phyloP scores from a whole-genome alignment of 805 yeast genomes.

The Saccharomyces kudriavzevii region DNA sequence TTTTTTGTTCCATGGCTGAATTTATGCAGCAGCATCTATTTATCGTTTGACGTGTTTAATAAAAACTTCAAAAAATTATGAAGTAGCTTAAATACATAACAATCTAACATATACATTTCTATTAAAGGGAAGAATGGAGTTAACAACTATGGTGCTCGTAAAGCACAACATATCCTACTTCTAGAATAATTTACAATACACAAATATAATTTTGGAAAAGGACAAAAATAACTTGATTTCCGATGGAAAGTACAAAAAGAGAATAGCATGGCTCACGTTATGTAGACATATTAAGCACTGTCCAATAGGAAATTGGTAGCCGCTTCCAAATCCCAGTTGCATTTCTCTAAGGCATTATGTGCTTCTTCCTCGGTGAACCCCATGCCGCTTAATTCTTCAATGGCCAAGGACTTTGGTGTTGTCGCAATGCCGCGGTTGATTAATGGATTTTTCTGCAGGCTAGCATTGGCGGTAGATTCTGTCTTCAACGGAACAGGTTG shows the following conservation, averaged over 20 bases:
- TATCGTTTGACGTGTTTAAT: neutral
- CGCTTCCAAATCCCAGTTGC: conserved; percentile 68
- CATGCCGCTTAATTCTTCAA: conserved; percentile 80
- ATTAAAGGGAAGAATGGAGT: neutral
- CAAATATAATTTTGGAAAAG: neutral
- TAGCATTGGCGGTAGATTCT: conserved; percentile 4
- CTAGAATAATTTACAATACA: neutral
- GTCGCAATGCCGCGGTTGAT: conserved; percentile 32
- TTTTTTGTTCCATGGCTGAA: neutral
- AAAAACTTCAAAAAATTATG: neutral
- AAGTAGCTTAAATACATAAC: neutral
- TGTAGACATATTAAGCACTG: conserved; percentile 37
- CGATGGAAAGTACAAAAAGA: conserved; percentile 1
- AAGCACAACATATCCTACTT: neutral
- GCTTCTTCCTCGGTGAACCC: conserved; percentile 71
- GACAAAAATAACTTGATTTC: neutral
- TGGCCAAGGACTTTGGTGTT: conserved; percentile 46
- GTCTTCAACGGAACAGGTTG: conserved; percentile 4
- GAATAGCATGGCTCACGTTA: neutral
- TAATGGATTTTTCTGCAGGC: conserved; percentile 3
- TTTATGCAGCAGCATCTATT: neutral
- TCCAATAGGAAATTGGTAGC: conserved; percentile 86
- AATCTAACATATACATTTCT: neutral
- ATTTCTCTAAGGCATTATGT: conserved; percentile 54
- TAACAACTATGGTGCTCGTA: neutral